phyloP scores from a whole-genome alignment of 257 asterid genomes.

The Paulownia fortunei region DNA sequence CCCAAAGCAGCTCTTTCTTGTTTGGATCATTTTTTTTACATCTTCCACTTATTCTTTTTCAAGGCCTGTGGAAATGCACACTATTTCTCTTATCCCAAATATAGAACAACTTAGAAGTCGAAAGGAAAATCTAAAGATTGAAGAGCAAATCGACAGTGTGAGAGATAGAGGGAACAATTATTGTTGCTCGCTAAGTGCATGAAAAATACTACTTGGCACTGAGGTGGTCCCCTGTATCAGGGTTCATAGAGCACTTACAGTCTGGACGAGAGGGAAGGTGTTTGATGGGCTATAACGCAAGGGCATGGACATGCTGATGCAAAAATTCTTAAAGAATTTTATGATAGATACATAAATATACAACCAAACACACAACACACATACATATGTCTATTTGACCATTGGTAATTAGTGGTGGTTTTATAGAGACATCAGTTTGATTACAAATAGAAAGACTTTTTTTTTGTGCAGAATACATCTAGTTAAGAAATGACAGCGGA shows the following conservation, averaged over 20 bases:
- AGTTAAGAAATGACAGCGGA: not conserved
- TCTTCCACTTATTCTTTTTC: not conserved
- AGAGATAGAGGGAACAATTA: not conserved
- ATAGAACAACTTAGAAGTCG: not conserved
- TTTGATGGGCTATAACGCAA: not conserved
- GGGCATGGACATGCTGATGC: not conserved
- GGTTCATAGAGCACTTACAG: not conserved
- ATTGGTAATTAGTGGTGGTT: not conserved
- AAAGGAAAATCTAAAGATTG: not conserved
- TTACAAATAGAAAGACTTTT: not conserved
- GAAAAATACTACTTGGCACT: not conserved
- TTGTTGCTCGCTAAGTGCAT: not conserved
- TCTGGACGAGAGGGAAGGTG: not conserved
- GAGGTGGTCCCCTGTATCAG: not conserved
- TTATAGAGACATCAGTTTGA: not conserved
- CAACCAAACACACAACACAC: not conserved
- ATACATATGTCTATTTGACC: not conserved
- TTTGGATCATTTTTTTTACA: not conserved
- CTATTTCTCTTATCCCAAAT: not conserved
- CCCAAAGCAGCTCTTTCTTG: not conserved
- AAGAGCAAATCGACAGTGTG: not conserved
- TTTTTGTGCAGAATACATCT: not conserved
- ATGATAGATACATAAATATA: not conserved
- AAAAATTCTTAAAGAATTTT: not conserved
- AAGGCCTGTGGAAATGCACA: not conserved